Evolutionary conservation across 495 filamentous ascomycete genomes (phyloP).

Genomic region (Trichocladium uniseriatum): DNA sequence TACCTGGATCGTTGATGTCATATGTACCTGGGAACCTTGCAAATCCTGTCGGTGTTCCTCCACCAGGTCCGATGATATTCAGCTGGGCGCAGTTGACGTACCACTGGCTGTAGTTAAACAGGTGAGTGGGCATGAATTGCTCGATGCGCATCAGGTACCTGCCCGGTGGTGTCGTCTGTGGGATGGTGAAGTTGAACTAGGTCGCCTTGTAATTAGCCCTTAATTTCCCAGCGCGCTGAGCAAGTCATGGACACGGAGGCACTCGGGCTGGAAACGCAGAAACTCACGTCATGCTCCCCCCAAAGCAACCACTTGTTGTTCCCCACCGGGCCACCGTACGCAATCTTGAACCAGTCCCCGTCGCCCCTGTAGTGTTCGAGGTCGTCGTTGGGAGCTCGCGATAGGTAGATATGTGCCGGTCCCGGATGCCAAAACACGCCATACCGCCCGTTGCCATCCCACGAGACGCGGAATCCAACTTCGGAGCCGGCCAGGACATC

Average conservation of each 20-base stretch:
- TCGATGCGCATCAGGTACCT: constrained; percentile 42
- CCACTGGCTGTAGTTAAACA: background rate
- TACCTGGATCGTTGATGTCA: background rate
- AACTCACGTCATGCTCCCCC: background rate
- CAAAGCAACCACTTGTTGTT: constrained; percentile 6
- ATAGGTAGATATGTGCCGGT: constrained; percentile 16
- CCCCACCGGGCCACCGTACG: constrained; percentile 6
- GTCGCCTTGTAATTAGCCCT: background rate
- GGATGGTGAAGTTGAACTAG: constrained; percentile 31
- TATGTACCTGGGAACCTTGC: background rate
- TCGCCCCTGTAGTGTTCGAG: constrained; percentile 14
- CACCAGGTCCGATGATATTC: background rate
- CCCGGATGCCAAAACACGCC: constrained; percentile 9
- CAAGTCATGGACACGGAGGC: too few species aligned
- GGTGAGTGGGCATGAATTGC: background rate
- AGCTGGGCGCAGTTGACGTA: constrained; percentile 2
- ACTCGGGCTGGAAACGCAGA: too few species aligned
- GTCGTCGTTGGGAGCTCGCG: constrained; percentile 13
- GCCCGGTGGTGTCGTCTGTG: constrained; percentile 27
- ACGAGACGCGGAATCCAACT: constrained; percentile 12
- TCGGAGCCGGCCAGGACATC: constrained; percentile 15
- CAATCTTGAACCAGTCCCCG: constrained; percentile 27
- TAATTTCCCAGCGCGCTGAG: too few species aligned
- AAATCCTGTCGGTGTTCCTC: background rate
- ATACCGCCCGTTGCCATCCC: constrained; percentile 2